Evolutionary conservation across 768 basidiomycete species (phyloP), one percentile per base, ranked within the genome.

Genomic region (Scleroderma citrinum): DNA sequence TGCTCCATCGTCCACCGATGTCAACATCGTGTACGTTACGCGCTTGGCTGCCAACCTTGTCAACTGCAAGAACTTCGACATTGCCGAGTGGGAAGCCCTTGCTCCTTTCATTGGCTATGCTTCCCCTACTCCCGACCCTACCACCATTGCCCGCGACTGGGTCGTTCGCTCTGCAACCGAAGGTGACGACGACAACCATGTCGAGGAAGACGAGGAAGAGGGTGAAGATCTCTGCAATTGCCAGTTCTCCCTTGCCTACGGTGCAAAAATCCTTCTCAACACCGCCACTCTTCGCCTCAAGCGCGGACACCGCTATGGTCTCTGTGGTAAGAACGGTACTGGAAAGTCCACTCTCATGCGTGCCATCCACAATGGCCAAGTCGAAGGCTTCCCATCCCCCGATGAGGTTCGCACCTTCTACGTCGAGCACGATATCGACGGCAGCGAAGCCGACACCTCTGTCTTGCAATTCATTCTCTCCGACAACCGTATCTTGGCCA

Each of bases 201-300:
- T 75, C 44, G 69, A 66, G 39, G 92, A 92, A 14, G 94, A 97
- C 58, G 94, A 95, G 66, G 94, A 97, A 70, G 92, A 94, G 71
- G 94, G 94, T 59, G 96, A 99, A 74, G 94, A 96, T 64, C 81
- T 99, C 59, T 95, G 93, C 79, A 93, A 96, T 78, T 95, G 92
- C 78, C 92, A 95, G 67, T 97, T 97, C 82, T 96, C 94, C 47
- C 81, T 97, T 47, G 94, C 94, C 46, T 97, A 97, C 68, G 94
- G 94, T 85, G 94, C 94, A 65, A 96, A 96, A 79, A 96, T 97
- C 61, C 71, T 97, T 65, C 83, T 97, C 66, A 96, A 97, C 76
- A 96, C 92, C 36, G 94, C 94, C 51, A 86, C 78, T 55, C 89
- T 97, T 69, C 92, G 94, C 68, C 88, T 97, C 68, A 96, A 95